Conservation (phyloP, 306 rosid species). For the Dalbergia cultrata region DNA sequence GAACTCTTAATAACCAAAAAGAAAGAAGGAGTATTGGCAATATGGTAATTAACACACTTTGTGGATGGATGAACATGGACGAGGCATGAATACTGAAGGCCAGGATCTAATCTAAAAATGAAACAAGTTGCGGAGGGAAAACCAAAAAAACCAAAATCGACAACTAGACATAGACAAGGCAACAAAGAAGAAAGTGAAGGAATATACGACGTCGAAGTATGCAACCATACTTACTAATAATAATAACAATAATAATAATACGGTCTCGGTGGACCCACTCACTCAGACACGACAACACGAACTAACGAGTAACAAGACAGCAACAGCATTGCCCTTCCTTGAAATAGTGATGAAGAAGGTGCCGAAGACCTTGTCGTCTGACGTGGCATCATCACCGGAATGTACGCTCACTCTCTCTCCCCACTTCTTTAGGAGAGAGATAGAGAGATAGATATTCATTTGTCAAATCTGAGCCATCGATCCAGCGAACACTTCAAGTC, state of each 20-base stretch:
- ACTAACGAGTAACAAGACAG: background rate
- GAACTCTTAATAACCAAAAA: too few species aligned
- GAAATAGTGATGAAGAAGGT: background rate
- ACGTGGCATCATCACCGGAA: conserved; percentile 13
- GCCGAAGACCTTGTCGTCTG: background rate
- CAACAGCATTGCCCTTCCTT: background rate
- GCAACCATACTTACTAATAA: background rate
- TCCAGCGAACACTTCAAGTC: background rate
- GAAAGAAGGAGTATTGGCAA: too few species aligned
- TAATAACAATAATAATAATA: background rate
- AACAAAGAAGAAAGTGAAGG: background rate
- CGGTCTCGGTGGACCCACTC: background rate
- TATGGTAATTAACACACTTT: too few species aligned
- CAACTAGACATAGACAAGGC: background rate
- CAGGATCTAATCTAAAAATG: background rate
- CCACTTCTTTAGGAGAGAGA: background rate
- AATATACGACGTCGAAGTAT: background rate
- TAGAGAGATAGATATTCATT: background rate
- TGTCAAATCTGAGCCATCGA: conserved; percentile 6
- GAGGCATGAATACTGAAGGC: background rate
- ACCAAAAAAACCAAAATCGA: background rate
- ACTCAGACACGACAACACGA: conserved; percentile 14
- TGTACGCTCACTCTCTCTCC: background rate
- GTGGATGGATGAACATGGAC: background rate
- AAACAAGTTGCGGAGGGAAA: background rate